These are phyloP conservation scores for Cryomyces minteri DNA, from an alignment of 495 filamentous ascomycete genomes.

Conservation along the genomic window DNA sequence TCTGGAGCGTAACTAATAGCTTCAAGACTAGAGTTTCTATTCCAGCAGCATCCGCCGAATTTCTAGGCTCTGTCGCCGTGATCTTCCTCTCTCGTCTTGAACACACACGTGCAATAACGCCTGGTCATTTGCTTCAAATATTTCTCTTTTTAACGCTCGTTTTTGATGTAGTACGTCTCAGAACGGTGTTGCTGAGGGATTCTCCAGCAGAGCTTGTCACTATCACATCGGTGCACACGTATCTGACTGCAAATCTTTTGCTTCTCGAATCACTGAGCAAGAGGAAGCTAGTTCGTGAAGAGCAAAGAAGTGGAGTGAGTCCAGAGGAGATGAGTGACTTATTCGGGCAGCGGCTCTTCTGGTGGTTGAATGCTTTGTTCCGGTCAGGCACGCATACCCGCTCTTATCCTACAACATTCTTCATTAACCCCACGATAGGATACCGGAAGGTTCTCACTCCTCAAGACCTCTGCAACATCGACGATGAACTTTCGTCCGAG, in stretches of 20 bases:
- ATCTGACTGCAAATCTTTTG: background rate
- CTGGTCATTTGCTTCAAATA: background rate
- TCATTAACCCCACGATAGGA: background rate
- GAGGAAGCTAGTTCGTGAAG: background rate
- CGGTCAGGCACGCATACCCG: background rate
- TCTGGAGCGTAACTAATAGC: conserved; percentile 6
- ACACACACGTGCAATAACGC: background rate
- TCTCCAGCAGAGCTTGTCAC: background rate
- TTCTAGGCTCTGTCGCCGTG: conserved; percentile 1
- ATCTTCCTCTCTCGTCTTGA: background rate
- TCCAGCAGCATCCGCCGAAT: conserved; percentile 3
- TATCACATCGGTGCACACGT: background rate
- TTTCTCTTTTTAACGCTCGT: background rate
- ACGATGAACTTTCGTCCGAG: background rate
- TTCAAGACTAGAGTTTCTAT: conserved; percentile 7
- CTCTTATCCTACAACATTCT: background rate
- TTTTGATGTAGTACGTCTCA: background rate
- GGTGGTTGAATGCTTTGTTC: background rate
- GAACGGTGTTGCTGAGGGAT: background rate
- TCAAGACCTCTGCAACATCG: background rate
- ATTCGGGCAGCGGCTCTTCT: background rate
- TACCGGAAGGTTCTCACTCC: background rate
- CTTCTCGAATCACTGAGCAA: background rate
- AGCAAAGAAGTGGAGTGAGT: background rate
- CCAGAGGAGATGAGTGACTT: background rate